phyloP scores from a whole-genome alignment of 108 stramenopile species.

The Ochromonas danica region DNA sequence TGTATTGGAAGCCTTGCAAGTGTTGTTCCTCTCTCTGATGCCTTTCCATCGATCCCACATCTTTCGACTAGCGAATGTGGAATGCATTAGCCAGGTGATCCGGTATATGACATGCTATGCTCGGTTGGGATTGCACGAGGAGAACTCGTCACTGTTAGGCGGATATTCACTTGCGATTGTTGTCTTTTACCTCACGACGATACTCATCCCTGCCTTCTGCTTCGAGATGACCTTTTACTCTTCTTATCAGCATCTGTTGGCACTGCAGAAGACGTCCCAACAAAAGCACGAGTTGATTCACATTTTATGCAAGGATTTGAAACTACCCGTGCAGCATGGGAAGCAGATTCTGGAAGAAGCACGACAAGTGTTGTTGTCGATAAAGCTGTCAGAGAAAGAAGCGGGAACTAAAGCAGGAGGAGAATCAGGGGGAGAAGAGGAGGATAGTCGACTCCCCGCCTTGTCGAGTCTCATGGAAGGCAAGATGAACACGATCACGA shows the following conservation, averaged over 20 bases:
- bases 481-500: conserved; percentile 10
- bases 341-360: conserved; percentile 10
- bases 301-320: conserved; percentile 6
- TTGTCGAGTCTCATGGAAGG: conserved; percentile 5
- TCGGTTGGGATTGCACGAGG: conserved; percentile 13
- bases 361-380: conserved; percentile 9
- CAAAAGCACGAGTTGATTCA: conserved; percentile 2
- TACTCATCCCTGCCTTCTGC: conserved; percentile 13
- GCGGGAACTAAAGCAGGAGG: conserved; percentile 7
- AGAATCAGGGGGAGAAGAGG: neutral
- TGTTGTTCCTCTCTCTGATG: too few species aligned
- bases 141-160: neutral
- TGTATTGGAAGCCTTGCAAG: too few species aligned
- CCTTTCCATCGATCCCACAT: too few species aligned
- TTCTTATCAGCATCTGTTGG: conserved; percentile 5
- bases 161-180: conserved; percentile 1
- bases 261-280: conserved; percentile 9
- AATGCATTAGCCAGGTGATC: neutral
- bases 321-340: conserved; percentile 13
- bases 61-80: too few species aligned
- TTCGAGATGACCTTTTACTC: conserved; percentile 10
- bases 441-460: conserved; percentile 1
- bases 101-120: conserved; percentile 6
- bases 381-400: conserved; percentile 6
- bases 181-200: conserved; percentile 5